Conservation (phyloP, 441 rosid species). For the Sinapis alba region DNA sequence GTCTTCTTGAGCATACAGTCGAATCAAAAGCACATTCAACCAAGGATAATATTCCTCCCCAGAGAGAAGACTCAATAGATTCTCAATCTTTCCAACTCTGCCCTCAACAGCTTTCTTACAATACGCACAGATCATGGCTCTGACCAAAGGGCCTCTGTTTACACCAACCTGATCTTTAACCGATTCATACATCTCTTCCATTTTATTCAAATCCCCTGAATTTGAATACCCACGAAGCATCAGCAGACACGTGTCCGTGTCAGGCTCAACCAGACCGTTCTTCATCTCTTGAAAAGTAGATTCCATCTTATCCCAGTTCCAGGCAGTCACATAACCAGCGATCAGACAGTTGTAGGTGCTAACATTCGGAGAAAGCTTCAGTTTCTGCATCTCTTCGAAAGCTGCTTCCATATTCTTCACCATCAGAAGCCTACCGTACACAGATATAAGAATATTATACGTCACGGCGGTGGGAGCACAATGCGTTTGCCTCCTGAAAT, state of each 20-base stretch:
- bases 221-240: conserved; percentile 88
- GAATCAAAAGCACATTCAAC: conserved; percentile 81
- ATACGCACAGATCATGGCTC: conserved; percentile 86
- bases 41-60: conserved; percentile 66
- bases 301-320: conserved; percentile 89
- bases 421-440: conserved; percentile 37
- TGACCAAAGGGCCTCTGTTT: conserved; percentile 46
- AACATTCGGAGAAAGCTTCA: conserved; percentile 49
- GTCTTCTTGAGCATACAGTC: conserved; percentile 66
- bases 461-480: conserved; percentile 67
- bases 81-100: conserved; percentile 59
- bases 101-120: conserved; percentile 54
- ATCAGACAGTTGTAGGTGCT: conserved; percentile 68
- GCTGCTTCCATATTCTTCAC: conserved; percentile 72
- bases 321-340: conserved; percentile 75
- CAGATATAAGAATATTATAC: conserved; percentile 76
- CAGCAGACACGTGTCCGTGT: conserved; percentile 58
- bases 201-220: conserved; percentile 62
- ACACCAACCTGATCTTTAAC: conserved; percentile 52
- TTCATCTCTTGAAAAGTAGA: conserved; percentile 55
- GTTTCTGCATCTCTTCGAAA: conserved; percentile 48
- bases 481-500: conserved; percentile 52
- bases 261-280: conserved; percentile 51
- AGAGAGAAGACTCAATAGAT: conserved; percentile 57
- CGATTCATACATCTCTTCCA: conserved; percentile 68